Base-by-base conservation (phyloP, 2,329 filamentous ascomycete genomes). In the Pseudogymnoascus sp. region DNA sequence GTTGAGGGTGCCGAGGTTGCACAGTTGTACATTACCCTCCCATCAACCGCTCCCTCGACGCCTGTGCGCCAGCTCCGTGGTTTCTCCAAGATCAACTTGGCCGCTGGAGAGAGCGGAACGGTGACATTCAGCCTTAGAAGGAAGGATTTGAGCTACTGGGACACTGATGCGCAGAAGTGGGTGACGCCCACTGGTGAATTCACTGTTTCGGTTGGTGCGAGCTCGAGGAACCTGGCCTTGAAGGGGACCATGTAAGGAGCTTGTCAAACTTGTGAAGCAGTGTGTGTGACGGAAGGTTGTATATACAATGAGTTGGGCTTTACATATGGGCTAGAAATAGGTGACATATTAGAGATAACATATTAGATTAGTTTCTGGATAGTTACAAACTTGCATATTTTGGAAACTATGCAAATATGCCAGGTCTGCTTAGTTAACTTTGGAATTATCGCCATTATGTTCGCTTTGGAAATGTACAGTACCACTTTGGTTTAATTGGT, bases 61-160 rank as follows among this genome's bases (percentile, higher is more conserved):
- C 84, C 88, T 0, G 76, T 80, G 0, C 78, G 80, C 60, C 85
- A 89, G 71, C 75, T 90, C 5, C 79, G 86, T 1, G 86, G 87
- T 3, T 89, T 89, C 64, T 78, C 80, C 25, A 88, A 87, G 70
- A 76, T 84, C 0, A 71, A 69, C 2, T 69, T 89, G 8, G 67
- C 70, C 0, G 75, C 81, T 0, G 79, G 80, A 0, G 73, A 81
- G 67, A 76, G 75, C 2, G 71, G 74, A 2, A 73, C 72, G 0
- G 70, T 0, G 81, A 86, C 13, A 75, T 97, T 62, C 92, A 86
- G 5, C 83, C 67, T 91, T 61, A 89, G 81, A 4, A 81, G 92
- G 39, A 85, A 91, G 63, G 93, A 97, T 71, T 68, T 97, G 62
- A 91, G 88, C 72, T 94, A 92, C 77, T 97, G 93, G 92, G 90